These are phyloP conservation scores for Dryadomyces quercivorus DNA, from an alignment of 2,329 filamentous ascomycete species.

Conservation along the genomic window DNA sequence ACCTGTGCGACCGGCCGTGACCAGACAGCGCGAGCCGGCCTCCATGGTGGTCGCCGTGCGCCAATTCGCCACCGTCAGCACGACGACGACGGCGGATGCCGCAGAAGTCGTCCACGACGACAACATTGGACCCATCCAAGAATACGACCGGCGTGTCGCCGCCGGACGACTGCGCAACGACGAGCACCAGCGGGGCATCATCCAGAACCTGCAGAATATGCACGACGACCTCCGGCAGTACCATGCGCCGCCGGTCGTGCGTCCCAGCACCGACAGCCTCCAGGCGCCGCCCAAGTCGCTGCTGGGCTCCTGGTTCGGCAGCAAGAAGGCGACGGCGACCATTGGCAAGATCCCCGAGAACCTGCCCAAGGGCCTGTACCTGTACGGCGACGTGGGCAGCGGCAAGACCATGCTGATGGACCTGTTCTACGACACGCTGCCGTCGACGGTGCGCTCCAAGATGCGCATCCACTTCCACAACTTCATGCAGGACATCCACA, in stretches of 20 bases:
- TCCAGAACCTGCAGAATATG: constrained; percentile 78
- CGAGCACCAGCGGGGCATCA: constrained; percentile 87
- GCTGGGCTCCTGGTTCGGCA: constrained; percentile 47
- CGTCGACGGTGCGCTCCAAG: constrained; percentile 65
- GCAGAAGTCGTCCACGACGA: constrained; percentile 17
- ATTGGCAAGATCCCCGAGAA: constrained; percentile 51
- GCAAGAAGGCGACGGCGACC: constrained; percentile 15
- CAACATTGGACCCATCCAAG: constrained; percentile 60
- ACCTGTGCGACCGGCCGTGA: not conserved
- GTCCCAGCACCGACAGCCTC: constrained; percentile 62
- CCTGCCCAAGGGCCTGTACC: constrained; percentile 80
- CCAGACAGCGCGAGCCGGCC: too few species aligned
- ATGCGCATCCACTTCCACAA: constrained; percentile 97
- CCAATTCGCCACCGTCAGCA: constrained; percentile 2
- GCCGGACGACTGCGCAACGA: constrained; percentile 69
- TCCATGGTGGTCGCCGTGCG: not conserved
- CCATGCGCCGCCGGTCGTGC: constrained; percentile 58
- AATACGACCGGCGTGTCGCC: constrained; percentile 76
- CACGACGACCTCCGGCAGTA: constrained; percentile 73
- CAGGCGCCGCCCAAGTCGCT: constrained; percentile 34
- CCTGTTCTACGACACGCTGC: constrained; percentile 88
- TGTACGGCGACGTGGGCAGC: constrained; percentile 92
- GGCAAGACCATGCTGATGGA: constrained; percentile 99
- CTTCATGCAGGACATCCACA: constrained; percentile 98
- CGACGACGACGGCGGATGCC: not conserved